phyloP scores from a whole-genome alignment of 371 early-diverging fungal species.

The Rhizopus arrhizus region DNA sequence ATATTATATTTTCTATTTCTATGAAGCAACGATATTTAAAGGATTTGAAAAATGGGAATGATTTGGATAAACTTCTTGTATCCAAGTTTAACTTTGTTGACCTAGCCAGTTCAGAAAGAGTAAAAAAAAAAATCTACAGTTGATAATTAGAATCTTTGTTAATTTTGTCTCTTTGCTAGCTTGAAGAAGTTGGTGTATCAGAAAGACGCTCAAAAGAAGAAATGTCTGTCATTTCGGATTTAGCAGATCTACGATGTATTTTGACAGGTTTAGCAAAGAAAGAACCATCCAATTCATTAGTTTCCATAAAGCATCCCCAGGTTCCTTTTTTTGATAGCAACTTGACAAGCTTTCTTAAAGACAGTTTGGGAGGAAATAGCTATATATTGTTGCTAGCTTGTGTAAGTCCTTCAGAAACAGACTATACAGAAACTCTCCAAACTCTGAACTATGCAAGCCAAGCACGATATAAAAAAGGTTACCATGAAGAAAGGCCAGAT shows the following conservation, averaged over 20 bases:
- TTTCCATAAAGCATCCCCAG: neutral
- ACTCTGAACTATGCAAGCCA: slow-evolving; percentile 87
- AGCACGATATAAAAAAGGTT: slow-evolving; percentile 76
- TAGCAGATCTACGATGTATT: slow-evolving; percentile 96
- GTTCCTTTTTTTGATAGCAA: slow-evolving; percentile 89
- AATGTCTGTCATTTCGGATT: slow-evolving; percentile 94
- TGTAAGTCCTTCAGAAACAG: slow-evolving; percentile 68
- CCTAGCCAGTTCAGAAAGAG: slow-evolving; percentile 92
- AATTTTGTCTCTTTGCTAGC: slow-evolving; percentile 27
- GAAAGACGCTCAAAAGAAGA: slow-evolving; percentile 94
- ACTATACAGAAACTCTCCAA: slow-evolving; percentile 83
- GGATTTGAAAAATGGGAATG: neutral
- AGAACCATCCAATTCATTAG: slow-evolving; percentile 15
- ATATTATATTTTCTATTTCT: slow-evolving; percentile 93
- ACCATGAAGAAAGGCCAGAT: slow-evolving; percentile 13
- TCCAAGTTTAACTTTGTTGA: slow-evolving; percentile 98
- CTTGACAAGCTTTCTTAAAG: slow-evolving; percentile 45
- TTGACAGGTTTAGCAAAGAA: slow-evolving; percentile 95
- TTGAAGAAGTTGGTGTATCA: slow-evolving; percentile 89
- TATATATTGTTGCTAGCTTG: slow-evolving; percentile 90
- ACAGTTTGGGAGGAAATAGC: slow-evolving; percentile 76
- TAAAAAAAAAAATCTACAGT: slow-evolving; percentile 38
- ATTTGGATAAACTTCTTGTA: slow-evolving; percentile 33
- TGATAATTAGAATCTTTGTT: neutral
- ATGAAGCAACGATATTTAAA: neutral